These are phyloP conservation scores for Thermothielavioides terrestris DNA, from an alignment of 495 filamentous ascomycete genomes.

Conservation along the genomic window DNA sequence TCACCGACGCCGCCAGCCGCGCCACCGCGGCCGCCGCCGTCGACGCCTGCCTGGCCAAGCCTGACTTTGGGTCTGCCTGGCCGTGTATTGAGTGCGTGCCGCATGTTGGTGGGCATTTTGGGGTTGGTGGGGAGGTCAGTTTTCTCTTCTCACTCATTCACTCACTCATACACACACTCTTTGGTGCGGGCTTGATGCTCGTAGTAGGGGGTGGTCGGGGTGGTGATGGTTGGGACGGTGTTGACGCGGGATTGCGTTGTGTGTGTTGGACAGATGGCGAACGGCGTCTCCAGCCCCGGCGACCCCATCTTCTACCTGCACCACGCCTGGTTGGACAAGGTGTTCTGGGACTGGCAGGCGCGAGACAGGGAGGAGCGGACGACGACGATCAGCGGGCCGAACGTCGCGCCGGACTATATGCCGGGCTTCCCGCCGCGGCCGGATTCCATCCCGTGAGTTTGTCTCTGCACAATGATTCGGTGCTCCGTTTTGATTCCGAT, in stretches of 20 bases:
- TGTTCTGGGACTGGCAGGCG: slow-evolving; percentile 64
- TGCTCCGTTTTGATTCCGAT: no score
- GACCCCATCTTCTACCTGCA: slow-evolving; percentile 66
- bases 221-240: no score
- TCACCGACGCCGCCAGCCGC: background rate
- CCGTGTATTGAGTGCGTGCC: slow-evolving; percentile 11
- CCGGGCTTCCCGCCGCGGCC: background rate
- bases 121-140: slow-evolving; percentile 7
- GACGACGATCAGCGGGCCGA: slow-evolving; percentile 26
- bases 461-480: no score
- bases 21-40: slow-evolving; percentile 2
- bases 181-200: no score
- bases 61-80: slow-evolving; percentile 8
- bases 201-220: no score
- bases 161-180: no score
- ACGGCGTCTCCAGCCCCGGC: slow-evolving; percentile 43
- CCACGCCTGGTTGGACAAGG: slow-evolving; percentile 60
- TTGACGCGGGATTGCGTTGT: background rate
- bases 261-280: slow-evolving; percentile 22
- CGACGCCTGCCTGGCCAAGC: slow-evolving; percentile 1
- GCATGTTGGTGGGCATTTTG: slow-evolving; percentile 15
- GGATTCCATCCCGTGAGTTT: background rate
- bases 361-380: slow-evolving; percentile 26
- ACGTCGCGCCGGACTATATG: background rate
- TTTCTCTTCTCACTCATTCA: no score